Evolutionary conservation across 768 basidiomycete species (phyloP).

Genomic region (Kwoniella dendrophila): DNA sequence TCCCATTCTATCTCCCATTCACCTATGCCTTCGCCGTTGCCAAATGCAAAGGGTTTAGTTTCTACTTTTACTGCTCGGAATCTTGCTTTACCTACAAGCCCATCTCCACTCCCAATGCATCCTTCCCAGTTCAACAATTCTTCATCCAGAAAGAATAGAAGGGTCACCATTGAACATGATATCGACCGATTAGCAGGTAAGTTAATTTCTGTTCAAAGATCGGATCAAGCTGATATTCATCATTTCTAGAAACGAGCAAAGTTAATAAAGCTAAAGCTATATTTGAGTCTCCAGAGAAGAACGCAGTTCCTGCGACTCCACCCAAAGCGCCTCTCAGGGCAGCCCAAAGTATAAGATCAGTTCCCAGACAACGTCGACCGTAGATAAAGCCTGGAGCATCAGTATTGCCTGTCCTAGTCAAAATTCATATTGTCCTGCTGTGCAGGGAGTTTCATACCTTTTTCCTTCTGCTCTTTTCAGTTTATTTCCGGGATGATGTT

Average conservation of each 20-base stretch:
- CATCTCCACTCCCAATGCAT: conserved; percentile 44
- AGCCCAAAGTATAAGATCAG: conserved; percentile 16
- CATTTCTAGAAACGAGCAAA: conserved; percentile 24
- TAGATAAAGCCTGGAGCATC: background rate
- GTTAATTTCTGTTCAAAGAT: conserved; percentile 3
- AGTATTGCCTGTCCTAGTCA: background rate
- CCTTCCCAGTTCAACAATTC: conserved; percentile 42
- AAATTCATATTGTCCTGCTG: background rate
- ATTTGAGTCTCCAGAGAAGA: conserved; percentile 30
- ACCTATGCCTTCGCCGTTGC: conserved; percentile 11
- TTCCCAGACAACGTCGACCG: conserved; percentile 16
- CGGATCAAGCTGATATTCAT: background rate
- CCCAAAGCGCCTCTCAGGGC: conserved; percentile 15
- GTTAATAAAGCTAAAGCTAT: conserved; percentile 29
- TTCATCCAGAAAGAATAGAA: conserved; percentile 34
- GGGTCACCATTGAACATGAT: conserved; percentile 54
- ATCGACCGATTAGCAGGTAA: conserved; percentile 45
- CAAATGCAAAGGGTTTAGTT: conserved; percentile 26
- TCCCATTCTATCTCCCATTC: conserved; percentile 31
- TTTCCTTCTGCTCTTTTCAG: background rate
- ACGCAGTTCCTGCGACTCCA: conserved; percentile 9
- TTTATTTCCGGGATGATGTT: background rate
- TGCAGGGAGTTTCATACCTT: conserved; percentile 4
- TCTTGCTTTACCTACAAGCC: conserved; percentile 40
- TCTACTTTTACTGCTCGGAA: conserved; percentile 47